A percentile compares a stretch with the other conserved stretches of the same genome.
phyloP scores from a whole-genome alignment of 345 rosid species.

The Gossypium longicalyx region DNA sequence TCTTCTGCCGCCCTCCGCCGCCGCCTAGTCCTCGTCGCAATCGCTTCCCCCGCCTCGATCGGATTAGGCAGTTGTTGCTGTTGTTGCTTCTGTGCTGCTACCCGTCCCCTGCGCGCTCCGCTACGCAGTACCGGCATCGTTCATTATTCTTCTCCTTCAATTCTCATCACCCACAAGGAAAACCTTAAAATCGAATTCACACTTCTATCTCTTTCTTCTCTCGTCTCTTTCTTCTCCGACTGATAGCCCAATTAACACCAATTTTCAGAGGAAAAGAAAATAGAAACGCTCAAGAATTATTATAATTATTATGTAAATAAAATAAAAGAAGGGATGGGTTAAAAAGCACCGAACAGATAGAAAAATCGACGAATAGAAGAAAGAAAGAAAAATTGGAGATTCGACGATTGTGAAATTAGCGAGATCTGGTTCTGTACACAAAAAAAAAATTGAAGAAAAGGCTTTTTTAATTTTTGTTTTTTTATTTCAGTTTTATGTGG shows the following conservation, averaged over 20 bases:
- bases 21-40: conserved; percentile 55
- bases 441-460: conserved; percentile 3
- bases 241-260: neutral
- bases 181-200: neutral
- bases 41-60: conserved; percentile 43
- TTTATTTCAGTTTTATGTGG: neutral
- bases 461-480: neutral
- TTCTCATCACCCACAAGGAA: conserved; percentile 18
- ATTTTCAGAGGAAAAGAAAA: neutral
- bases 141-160: conserved; percentile 39
- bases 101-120: conserved; percentile 56
- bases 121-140: conserved; percentile 71
- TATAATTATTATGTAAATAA: neutral
- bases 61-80: conserved; percentile 17
- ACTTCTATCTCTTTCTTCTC: neutral
- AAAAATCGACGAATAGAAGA: neutral
- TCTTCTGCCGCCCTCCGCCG: conserved; percentile 49
- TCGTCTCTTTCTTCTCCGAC: neutral
- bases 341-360: neutral
- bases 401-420: conserved; percentile 11
- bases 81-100: conserved; percentile 22
- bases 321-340: neutral
- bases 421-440: conserved; percentile 14
- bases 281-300: neutral
- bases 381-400: conserved; percentile 4